Evolutionary conservation across 495 filamentous ascomycete species (phyloP).

Genomic region (Annulohypoxylon nitens): DNA sequence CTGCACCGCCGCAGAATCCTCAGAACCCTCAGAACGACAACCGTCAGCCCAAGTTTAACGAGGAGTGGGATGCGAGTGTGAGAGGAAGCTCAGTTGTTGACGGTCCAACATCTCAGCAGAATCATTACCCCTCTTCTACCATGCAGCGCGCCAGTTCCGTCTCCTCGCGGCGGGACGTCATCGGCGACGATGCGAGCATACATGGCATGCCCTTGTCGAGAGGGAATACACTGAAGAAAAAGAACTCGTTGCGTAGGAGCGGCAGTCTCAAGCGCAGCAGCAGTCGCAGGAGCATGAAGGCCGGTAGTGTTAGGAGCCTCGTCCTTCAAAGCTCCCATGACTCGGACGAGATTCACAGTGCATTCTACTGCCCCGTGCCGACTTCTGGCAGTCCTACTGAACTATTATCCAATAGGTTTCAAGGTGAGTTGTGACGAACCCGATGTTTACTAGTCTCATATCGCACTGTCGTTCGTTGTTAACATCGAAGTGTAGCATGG

Average conservation of each 20-base stretch:
- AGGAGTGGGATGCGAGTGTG: constrained; percentile 79
- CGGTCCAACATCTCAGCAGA: constrained; percentile 46
- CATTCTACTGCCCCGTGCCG: constrained; percentile 89
- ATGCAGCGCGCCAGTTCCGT: constrained; percentile 64
- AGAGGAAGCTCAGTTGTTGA: constrained; percentile 73
- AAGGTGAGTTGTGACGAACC: constrained; percentile 70
- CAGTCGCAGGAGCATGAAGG: constrained; percentile 79
- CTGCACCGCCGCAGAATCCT: constrained; percentile 41
- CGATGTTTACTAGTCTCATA: constrained; percentile 1
- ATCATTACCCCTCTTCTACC: constrained; percentile 44
- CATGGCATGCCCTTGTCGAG: constrained; percentile 67
- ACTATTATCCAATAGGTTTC: constrained; percentile 87
- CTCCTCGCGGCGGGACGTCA: constrained; percentile 62
- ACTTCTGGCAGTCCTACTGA: constrained; percentile 91
- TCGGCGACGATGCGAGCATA: constrained; percentile 55
- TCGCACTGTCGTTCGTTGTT: neutral
- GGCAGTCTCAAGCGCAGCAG: constrained; percentile 82
- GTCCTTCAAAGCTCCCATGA: constrained; percentile 73
- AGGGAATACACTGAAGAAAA: constrained; percentile 87
- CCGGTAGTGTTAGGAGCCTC: constrained; percentile 84
- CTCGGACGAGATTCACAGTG: constrained; percentile 80
- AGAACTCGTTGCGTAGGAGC: constrained; percentile 77
- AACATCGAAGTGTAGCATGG: constrained; percentile 75
- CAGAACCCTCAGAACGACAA: constrained; percentile 37
- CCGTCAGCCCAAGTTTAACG: constrained; percentile 66